These are phyloP conservation scores for Fomitopsis serialis DNA, from an alignment of 768 basidiomycete species.

Conservation along the genomic window DNA sequence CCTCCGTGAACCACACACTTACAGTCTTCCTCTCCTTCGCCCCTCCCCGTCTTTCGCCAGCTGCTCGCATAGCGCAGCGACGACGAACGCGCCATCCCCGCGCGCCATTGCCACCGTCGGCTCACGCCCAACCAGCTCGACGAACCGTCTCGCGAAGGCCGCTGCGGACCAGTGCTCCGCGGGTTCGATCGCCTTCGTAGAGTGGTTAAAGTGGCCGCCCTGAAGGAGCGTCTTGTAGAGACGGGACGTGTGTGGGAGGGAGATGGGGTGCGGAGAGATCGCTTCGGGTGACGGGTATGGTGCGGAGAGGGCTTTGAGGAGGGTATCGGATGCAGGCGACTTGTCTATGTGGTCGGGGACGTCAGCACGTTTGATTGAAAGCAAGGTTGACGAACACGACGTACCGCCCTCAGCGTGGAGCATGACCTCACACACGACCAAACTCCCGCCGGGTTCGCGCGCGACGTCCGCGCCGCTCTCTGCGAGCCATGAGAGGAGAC, in stretches of 20 bases:
- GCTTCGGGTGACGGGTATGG: slow-evolving; percentile 53
- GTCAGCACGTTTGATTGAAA: background rate
- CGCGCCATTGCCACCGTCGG: slow-evolving; percentile 50
- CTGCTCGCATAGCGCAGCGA: slow-evolving; percentile 62
- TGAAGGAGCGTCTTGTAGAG: slow-evolving; percentile 87
- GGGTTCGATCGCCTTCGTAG: slow-evolving; percentile 47
- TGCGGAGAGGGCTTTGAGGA: slow-evolving; percentile 51
- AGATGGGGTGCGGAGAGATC: slow-evolving; percentile 58
- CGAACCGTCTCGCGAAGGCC: slow-evolving; percentile 55
- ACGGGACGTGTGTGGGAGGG: slow-evolving; percentile 77
- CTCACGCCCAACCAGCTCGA: slow-evolving; percentile 48
- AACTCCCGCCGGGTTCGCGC: slow-evolving; percentile 73
- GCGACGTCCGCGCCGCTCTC: slow-evolving; percentile 56
- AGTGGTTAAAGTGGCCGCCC: slow-evolving; percentile 81
- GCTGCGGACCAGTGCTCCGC: slow-evolving; percentile 50
- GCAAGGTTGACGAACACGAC: slow-evolving; percentile 21
- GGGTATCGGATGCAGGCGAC: slow-evolving; percentile 48
- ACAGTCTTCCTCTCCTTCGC: slow-evolving; percentile 39
- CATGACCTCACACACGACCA: slow-evolving; percentile 79
- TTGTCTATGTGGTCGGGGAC: slow-evolving; percentile 50
- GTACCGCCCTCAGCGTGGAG: slow-evolving; percentile 80
- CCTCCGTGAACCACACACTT: slow-evolving; percentile 53
- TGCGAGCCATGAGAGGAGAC: slow-evolving; percentile 64
- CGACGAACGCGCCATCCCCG: slow-evolving; percentile 66
- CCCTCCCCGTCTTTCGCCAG: slow-evolving; percentile 22